phyloP scores from a whole-genome alignment of 176 grass and related monocot species.

The Luzula sylvatica region DNA sequence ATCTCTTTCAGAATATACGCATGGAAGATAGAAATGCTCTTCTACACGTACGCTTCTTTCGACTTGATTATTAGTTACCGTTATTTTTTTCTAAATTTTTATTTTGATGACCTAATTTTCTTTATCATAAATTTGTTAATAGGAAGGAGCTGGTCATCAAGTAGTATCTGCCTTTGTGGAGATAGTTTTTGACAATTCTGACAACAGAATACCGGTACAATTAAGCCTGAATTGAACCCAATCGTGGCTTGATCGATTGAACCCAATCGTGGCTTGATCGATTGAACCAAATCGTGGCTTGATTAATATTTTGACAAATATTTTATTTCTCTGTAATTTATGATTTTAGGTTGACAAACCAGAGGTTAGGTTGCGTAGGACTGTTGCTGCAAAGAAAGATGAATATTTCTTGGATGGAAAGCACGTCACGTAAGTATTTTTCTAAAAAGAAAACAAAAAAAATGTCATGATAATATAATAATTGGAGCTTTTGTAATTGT shows the following conservation, averaged over 20 bases:
- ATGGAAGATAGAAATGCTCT: constrained; percentile 87
- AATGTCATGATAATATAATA: constrained; percentile 2
- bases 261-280: too few relatives aligned
- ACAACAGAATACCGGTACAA: constrained; percentile 91
- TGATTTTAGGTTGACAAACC: constrained; percentile 83
- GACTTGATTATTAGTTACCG: constrained; percentile 7
- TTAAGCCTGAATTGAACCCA: too few relatives aligned
- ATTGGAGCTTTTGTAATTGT: too few relatives aligned
- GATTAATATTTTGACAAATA: too few relatives aligned
- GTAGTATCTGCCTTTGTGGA: constrained; percentile 99
- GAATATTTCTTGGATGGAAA: constrained; percentile 94
- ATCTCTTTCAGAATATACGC: constrained; percentile 89
- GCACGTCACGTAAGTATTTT: constrained; percentile 62
- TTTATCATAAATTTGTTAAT: constrained; percentile 27
- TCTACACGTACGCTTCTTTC: constrained; percentile 69
- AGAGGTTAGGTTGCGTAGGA: constrained; percentile 85
- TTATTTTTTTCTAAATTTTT: background rate
- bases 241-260: too few relatives aligned
- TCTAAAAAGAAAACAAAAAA: constrained; percentile 13
- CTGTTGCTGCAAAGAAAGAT: constrained; percentile 91
- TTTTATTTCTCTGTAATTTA: constrained; percentile 10
- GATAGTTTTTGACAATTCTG: constrained; percentile 95
- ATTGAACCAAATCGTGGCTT: too few relatives aligned
- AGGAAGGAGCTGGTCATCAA: constrained; percentile 98
- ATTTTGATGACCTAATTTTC: constrained; percentile 7